These are phyloP conservation scores for Ophiostoma sp. DNA, from an alignment of 2,329 filamentous ascomycete species.

Conservation along the genomic window DNA sequence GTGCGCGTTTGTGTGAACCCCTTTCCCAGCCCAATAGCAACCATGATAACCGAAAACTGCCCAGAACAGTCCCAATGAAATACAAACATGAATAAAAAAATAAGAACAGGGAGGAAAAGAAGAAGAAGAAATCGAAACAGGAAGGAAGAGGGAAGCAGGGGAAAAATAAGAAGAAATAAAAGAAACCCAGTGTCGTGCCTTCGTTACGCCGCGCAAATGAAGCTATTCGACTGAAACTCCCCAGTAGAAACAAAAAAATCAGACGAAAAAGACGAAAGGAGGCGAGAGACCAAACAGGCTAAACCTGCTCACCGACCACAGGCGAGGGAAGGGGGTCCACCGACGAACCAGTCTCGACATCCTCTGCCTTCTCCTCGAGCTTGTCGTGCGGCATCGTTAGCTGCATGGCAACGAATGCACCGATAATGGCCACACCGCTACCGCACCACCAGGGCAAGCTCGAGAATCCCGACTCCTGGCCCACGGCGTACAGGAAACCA, in stretches of 20 bases:
- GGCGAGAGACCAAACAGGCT: background rate
- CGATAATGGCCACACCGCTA: slow-evolving; percentile 67
- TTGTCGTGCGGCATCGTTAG: slow-evolving; percentile 60
- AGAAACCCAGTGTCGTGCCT: background rate
- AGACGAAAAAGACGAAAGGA: background rate
- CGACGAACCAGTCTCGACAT: slow-evolving; percentile 35
- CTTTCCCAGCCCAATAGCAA: slow-evolving; percentile 8
- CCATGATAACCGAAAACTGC: background rate
- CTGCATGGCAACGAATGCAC: slow-evolving; percentile 68
- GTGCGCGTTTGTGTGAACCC: slow-evolving; percentile 14
- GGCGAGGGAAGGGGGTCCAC: background rate
- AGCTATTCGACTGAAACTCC: slow-evolving; percentile 12
- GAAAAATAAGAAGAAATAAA: background rate
- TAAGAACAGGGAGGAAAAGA: background rate
- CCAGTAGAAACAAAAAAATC: background rate
- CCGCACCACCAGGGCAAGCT: slow-evolving; percentile 93
- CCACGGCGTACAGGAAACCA: slow-evolving; percentile 75
- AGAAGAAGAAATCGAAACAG: background rate
- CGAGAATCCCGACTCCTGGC: slow-evolving; percentile 73
- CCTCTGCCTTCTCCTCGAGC: slow-evolving; percentile 38
- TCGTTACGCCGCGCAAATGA: slow-evolving; percentile 18
- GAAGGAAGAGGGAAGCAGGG: background rate
- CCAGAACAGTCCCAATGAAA: slow-evolving; percentile 12
- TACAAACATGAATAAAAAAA: slow-evolving; percentile 9
- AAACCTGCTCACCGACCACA: background rate